phyloP scores from a whole-genome alignment of 768 basidiomycete species.

The Trametes sanguinea region DNA sequence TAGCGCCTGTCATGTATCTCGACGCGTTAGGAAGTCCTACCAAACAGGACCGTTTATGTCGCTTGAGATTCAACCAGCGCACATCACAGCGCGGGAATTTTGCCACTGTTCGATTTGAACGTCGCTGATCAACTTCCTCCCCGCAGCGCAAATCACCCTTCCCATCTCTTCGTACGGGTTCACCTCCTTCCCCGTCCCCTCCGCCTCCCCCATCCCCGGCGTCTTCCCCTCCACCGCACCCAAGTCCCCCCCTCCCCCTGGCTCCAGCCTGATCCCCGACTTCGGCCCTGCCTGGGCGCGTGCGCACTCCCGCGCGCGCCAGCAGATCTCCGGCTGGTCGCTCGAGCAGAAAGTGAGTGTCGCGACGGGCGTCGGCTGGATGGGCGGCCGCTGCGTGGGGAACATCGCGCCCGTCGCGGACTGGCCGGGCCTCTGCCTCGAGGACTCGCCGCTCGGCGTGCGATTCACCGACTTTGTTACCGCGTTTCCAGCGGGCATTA shows the following conservation, averaged over 20 bases:
- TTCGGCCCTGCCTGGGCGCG: conserved; percentile 34
- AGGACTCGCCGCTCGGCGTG: conserved; percentile 80
- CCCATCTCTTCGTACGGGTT: conserved; percentile 49
- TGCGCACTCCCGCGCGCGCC: conserved; percentile 26
- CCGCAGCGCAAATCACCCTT: conserved; percentile 32
- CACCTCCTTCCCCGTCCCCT: conserved; percentile 62
- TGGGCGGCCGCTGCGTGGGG: conserved; percentile 64
- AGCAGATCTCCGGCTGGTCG: conserved; percentile 49
- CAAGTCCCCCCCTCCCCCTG: conserved; percentile 51
- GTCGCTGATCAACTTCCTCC: too few relatives aligned
- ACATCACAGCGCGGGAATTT: too few relatives aligned
- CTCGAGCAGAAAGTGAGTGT: conserved; percentile 67
- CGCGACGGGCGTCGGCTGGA: conserved; percentile 70
- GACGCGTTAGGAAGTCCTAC: too few relatives aligned
- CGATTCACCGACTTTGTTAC: conserved; percentile 73
- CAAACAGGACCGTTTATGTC: too few relatives aligned
- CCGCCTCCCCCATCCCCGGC: conserved; percentile 52
- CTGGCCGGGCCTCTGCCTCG: conserved; percentile 73
- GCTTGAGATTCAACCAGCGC: too few relatives aligned
- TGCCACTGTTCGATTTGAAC: not conserved
- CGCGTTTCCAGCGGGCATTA: conserved; percentile 84
- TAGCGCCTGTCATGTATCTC: too few relatives aligned
- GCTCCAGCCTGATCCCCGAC: conserved; percentile 44
- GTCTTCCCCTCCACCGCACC: conserved; percentile 60
- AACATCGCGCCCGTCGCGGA: conserved; percentile 56